Percentiles rank a stretch among this genome's conserved stretches.
These are phyloP conservation scores for Schizochytrium sp. DNA, from an alignment of 108 stramenopile species.

Conservation along the genomic window DNA sequence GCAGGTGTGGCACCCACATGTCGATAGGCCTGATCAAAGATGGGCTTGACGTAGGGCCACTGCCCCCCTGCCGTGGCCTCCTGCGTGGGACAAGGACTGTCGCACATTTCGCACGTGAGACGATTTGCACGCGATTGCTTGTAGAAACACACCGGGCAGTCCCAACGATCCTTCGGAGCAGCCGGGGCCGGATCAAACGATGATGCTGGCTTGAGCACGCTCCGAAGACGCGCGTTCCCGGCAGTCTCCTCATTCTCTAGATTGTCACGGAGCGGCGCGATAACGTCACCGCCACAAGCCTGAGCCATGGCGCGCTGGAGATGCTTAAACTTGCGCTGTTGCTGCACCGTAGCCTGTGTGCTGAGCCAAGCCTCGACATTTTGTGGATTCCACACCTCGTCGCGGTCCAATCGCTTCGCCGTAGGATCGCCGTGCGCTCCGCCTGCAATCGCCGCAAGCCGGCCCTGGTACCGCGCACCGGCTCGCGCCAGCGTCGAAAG, in stretches of 20 bases:
- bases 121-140: neutral
- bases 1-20: neutral
- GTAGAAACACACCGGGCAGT: constrained; percentile 14
- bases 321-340: neutral
- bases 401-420: neutral
- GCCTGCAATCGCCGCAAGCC: neutral
- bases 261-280: no score
- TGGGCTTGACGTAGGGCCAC: neutral
- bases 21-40: neutral
- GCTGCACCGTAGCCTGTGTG: neutral
- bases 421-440: neutral
- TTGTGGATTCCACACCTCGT: neutral
- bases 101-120: neutral
- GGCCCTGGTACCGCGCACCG: neutral
- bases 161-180: neutral
- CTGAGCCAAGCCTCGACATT: neutral
- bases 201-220: no score
- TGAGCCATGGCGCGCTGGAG: neutral
- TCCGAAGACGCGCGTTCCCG: no score
- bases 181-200: no score
- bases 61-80: neutral
- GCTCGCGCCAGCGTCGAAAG: neutral
- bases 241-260: no score
- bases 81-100: neutral
- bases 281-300: neutral